Evolutionary conservation across 2,329 filamentous ascomycete species (phyloP).

Genomic region (Hymenoscyphus repandus): DNA sequence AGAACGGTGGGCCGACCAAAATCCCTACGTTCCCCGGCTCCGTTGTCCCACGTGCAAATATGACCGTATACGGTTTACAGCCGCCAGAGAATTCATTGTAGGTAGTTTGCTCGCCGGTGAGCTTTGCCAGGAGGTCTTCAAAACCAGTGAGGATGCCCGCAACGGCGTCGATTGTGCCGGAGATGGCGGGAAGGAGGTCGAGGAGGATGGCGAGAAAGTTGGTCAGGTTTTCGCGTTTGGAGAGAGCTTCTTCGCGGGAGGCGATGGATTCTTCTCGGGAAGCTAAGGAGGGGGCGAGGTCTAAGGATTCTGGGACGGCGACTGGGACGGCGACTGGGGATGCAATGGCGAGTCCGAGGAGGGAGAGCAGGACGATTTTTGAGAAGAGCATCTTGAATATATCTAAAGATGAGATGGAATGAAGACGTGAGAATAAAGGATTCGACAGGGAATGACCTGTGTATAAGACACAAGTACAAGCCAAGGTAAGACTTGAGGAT

Average conservation of each 20-base stretch:
- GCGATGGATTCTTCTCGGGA: neutral
- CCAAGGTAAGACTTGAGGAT: no score
- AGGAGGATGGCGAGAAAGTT: slow-evolving; percentile 25
- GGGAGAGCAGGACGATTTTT: slow-evolving; percentile 6
- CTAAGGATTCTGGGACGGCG: neutral
- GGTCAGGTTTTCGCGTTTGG: slow-evolving; percentile 17
- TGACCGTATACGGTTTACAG: slow-evolving; percentile 35
- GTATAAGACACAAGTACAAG: no score
- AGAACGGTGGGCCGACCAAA: slow-evolving; percentile 30
- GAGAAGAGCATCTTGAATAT: slow-evolving; percentile 17
- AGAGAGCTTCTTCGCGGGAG: neutral
- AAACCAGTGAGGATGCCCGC: slow-evolving; percentile 19
- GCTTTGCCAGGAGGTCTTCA: slow-evolving; percentile 16
- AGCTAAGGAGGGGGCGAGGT: neutral
- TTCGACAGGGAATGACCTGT: neutral
- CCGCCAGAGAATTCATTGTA: slow-evolving; percentile 23
- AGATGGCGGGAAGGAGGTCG: slow-evolving; percentile 20
- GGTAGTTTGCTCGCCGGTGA: slow-evolving; percentile 22
- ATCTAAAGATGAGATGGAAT: neutral
- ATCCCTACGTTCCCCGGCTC: slow-evolving; percentile 43
- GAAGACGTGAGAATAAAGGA: neutral
- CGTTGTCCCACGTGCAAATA: slow-evolving; percentile 44
- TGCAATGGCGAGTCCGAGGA: slow-evolving; percentile 14
- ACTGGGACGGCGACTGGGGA: slow-evolving; percentile 11
- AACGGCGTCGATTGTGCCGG: slow-evolving; percentile 17